Conservation (phyloP, 192 early-diverging fungal species). For the Coemansia sp. region DNA sequence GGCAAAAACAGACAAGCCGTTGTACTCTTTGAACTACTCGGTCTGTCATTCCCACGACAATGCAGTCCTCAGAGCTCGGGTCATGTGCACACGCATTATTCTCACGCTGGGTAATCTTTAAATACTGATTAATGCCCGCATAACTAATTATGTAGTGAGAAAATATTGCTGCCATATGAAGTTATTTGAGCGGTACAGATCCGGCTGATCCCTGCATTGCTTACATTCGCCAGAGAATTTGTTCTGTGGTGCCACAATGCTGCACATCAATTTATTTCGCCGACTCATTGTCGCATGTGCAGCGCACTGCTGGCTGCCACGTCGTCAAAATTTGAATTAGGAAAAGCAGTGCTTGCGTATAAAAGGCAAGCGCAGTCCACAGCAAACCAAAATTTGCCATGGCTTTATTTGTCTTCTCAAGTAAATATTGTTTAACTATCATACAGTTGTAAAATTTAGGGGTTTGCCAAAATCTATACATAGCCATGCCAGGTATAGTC, state of each 20-base stretch:
- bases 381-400: no score
- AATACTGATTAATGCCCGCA: neutral
- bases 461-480: no score
- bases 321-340: no score
- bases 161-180: neutral
- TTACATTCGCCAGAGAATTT: no score
- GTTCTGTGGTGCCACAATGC: neutral
- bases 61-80: neutral
- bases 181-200: neutral
- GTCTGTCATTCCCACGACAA: neutral
- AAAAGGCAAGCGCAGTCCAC: no score
- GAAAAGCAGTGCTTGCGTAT: no score
- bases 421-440: no score
- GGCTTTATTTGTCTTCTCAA: no score
- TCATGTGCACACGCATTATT: neutral
- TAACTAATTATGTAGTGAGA: neutral
- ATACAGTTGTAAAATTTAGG: neutral
- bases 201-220: neutral
- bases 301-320: neutral
- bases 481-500: neutral
- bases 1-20: no score
- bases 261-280: neutral
- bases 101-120: neutral
- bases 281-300: neutral
- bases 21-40: no score